Base-by-base conservation (phyloP, 1,139 yeast genomes). In the Zygosaccharomyces pseudobailii region DNA sequence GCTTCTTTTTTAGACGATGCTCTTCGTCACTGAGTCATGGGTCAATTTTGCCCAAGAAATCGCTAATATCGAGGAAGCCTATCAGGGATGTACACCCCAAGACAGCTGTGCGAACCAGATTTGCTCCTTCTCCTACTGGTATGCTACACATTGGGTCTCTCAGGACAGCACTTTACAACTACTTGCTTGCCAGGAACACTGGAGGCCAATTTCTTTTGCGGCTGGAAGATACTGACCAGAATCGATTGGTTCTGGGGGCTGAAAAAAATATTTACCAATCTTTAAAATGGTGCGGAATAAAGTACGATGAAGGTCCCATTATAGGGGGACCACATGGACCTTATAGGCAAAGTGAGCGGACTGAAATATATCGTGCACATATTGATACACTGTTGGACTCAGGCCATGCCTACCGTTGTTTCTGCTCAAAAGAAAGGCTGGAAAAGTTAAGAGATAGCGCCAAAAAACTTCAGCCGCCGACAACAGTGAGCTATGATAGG, bases 91-190 rank as follows among this genome's bases (percentile, higher is more conserved):
- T 71, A 3, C 82, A 78, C 35, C 82, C 83, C 1, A 52, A 53
- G 0, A 42, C 59, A 0, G 95, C 96, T 0, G 96, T 84, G 0
- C 69, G 96, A 53, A 88, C 97, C 1, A 71, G 99, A 55, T 92
- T 92, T 69, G 99, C 99, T 0, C 98, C 99, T 1, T 90, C 97
- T 2, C 99, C 99, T 1, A 92, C 99, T 0, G 99, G 99, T 0
- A 79, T 78, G 53, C 73, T 94, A 33, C 99, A 92, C 64, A 66
- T 94, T 48, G 99, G 99, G 0, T 89, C 97, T 0, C 66, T 94
- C 42, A 71, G 99, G 62, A 92, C 99, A 0, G 97, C 98, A 0
- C 67, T 92, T 25, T 94, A 88, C 69, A 94, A 92, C 65, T 92
- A 84, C 60, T 67, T 92, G 27, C 70, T 87, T 23, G 97, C 98